phyloP scores from a whole-genome alignment of 2,329 filamentous ascomycete genomes.

The Phyllosticta paracitricarpa region DNA sequence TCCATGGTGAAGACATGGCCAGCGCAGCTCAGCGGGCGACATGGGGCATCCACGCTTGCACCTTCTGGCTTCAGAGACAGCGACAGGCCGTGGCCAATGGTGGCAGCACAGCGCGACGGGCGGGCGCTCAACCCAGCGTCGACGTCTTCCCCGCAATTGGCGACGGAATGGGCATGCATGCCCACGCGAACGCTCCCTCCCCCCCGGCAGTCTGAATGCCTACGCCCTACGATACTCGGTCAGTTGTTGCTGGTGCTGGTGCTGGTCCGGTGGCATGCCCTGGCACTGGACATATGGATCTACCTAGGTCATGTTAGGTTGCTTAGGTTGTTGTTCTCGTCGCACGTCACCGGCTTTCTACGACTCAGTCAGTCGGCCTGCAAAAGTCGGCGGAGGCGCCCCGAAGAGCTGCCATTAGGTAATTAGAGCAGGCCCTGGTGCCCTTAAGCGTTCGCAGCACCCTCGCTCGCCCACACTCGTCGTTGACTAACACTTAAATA shows the following conservation, averaged over 20 bases:
- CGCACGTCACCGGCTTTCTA: slow-evolving; percentile 8
- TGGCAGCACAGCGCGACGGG: slow-evolving; percentile 1
- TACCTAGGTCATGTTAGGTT: too few relatives aligned
- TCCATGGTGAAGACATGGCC: too few relatives aligned
- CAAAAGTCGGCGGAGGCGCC: slow-evolving; percentile 10
- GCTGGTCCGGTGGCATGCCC: too few relatives aligned
- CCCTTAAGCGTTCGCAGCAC: slow-evolving; percentile 8
- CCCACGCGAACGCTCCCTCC: not conserved
- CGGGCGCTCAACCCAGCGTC: not conserved
- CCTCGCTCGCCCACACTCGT: slow-evolving; percentile 2
- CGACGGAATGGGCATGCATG: not conserved
- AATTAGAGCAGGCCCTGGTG: slow-evolving; percentile 10
- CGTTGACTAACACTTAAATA: slow-evolving; percentile 8
- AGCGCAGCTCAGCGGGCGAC: too few relatives aligned
- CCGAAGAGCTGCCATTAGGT: slow-evolving; percentile 12
- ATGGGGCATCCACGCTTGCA: not conserved
- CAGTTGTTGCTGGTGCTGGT: slow-evolving; percentile 3
- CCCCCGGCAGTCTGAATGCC: not conserved
- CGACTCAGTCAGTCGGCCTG: slow-evolving; percentile 7
- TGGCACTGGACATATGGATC: too few relatives aligned
- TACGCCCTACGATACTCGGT: not conserved
- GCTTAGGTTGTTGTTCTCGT: not conserved
- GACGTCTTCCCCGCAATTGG: slow-evolving; percentile 13
- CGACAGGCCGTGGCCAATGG: not conserved
- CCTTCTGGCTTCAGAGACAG: not conserved